These are phyloP conservation scores for Solanum clarkiae DNA, from an alignment of 257 asterid species.

Conservation along the genomic window DNA sequence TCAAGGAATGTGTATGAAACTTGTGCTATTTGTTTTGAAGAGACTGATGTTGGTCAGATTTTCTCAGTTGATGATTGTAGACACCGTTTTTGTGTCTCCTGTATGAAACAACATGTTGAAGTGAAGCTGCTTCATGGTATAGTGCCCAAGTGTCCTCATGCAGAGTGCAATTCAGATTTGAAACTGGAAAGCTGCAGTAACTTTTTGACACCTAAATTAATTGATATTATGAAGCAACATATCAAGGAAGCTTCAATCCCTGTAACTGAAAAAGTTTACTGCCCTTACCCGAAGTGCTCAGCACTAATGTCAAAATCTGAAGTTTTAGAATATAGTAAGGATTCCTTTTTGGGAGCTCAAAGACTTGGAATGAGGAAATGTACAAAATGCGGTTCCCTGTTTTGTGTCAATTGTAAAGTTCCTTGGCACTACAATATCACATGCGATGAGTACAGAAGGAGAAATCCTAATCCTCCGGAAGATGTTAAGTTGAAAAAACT, in stretches of 20 bases:
- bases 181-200: conserved; percentile 27
- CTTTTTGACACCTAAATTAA: conserved; percentile 30
- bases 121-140: conserved; percentile 62
- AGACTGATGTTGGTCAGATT: conserved; percentile 20
- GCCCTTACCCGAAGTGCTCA: conserved; percentile 52
- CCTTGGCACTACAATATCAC: conserved; percentile 42
- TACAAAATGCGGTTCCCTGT: conserved; percentile 31
- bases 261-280: conserved; percentile 27
- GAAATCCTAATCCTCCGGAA: conserved; percentile 26
- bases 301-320: conserved; percentile 29
- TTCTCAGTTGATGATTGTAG: conserved; percentile 45
- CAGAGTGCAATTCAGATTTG: conserved; percentile 29
- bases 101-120: conserved; percentile 86
- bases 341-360: neutral
- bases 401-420: conserved; percentile 44
- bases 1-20: conserved; percentile 29
- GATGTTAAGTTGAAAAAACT: conserved; percentile 35
- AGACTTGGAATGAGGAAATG: conserved; percentile 16
- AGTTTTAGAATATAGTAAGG: conserved; percentile 7
- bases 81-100: conserved; percentile 77
- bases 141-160: conserved; percentile 42
- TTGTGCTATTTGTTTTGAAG: conserved; percentile 78
- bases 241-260: conserved; percentile 50
- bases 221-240: conserved; percentile 31
- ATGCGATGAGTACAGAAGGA: conserved; percentile 16